Evolutionary conservation across 768 basidiomycete species (phyloP).

Genomic region (Collybiopsis luxurians): DNA sequence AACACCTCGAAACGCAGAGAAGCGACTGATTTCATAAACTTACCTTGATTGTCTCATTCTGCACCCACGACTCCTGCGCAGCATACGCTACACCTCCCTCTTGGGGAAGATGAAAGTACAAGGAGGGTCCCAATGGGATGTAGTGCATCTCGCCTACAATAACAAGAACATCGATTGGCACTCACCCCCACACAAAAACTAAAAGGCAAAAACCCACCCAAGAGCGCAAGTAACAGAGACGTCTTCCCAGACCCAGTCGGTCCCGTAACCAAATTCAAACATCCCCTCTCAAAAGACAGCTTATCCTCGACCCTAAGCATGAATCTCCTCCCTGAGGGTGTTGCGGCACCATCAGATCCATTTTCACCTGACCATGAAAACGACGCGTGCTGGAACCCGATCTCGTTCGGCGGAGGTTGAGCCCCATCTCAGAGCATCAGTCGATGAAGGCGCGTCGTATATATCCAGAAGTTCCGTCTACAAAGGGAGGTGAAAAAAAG

Average conservation of each 20-base stretch:
- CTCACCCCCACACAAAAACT: too few species aligned
- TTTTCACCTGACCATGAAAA: slow-evolving; percentile 33
- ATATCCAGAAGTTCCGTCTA: slow-evolving; percentile 29
- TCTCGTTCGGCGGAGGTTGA: slow-evolving; percentile 10
- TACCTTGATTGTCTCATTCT: slow-evolving; percentile 73
- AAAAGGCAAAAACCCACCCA: slow-evolving; percentile 30
- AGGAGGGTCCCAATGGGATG: slow-evolving; percentile 43
- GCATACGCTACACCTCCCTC: slow-evolving; percentile 72
- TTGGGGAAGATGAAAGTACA: slow-evolving; percentile 70
- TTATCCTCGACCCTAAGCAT: slow-evolving; percentile 36
- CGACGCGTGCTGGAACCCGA: slow-evolving; percentile 32
- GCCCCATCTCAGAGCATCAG: too few species aligned
- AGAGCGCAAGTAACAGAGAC: slow-evolving; percentile 41
- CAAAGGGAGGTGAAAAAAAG: neutral
- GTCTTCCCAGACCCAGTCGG: slow-evolving; percentile 38
- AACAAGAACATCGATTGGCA: too few species aligned
- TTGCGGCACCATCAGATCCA: slow-evolving; percentile 16
- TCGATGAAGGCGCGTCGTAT: slow-evolving; percentile 6
- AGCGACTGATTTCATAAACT: too few species aligned
- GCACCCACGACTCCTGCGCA: slow-evolving; percentile 84
- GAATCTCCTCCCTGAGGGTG: slow-evolving; percentile 32
- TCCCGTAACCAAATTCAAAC: slow-evolving; percentile 37
- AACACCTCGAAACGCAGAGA: too few species aligned
- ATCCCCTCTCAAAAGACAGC: slow-evolving; percentile 34
- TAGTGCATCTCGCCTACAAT: slow-evolving; percentile 62